Evolutionary conservation across 352 stramenopile species (phyloP).

Genomic region (Phytophthora europaea): DNA sequence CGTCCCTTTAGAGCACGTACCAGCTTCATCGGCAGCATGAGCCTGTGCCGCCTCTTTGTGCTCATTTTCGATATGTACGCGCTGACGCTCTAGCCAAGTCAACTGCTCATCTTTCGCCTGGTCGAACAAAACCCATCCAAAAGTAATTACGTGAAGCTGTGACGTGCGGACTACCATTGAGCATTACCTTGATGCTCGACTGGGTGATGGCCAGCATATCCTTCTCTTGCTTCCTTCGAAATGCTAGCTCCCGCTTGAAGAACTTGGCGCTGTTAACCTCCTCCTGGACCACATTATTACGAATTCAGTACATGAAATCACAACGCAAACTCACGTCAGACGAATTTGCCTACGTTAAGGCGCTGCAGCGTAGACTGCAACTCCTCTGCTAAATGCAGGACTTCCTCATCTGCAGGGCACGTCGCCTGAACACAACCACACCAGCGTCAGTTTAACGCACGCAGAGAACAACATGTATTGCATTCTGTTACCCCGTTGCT

Average conservation of each 20-base stretch:
- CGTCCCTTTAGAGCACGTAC: conserved; percentile 10
- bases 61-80: conserved; percentile 42
- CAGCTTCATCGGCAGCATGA: conserved; percentile 35
- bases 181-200: conserved; percentile 47
- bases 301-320: not conserved
- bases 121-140: not conserved
- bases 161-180: not conserved
- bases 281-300: conserved; percentile 18
- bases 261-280: conserved; percentile 33
- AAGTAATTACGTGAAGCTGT: conserved; percentile 7
- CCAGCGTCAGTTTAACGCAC: not conserved
- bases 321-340: not conserved
- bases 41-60: conserved; percentile 29
- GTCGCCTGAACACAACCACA: conserved; percentile 31
- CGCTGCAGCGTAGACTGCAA: conserved; percentile 37
- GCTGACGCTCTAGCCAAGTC: conserved; percentile 51
- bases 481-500: conserved; percentile 35
- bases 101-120: conserved; percentile 54
- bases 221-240: conserved; percentile 47
- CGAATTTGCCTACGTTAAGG: conserved; percentile 31
- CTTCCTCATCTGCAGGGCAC: conserved; percentile 43
- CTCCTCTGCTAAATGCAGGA: conserved; percentile 24
- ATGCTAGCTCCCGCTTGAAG: conserved; percentile 40
- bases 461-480: not conserved
- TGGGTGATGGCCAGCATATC: conserved; percentile 42